Evolutionary conservation across 169 alveolate genomes (phyloP), one percentile per base, ranked within the genome.

Genomic region (Besnoitia besnoiti): DNA sequence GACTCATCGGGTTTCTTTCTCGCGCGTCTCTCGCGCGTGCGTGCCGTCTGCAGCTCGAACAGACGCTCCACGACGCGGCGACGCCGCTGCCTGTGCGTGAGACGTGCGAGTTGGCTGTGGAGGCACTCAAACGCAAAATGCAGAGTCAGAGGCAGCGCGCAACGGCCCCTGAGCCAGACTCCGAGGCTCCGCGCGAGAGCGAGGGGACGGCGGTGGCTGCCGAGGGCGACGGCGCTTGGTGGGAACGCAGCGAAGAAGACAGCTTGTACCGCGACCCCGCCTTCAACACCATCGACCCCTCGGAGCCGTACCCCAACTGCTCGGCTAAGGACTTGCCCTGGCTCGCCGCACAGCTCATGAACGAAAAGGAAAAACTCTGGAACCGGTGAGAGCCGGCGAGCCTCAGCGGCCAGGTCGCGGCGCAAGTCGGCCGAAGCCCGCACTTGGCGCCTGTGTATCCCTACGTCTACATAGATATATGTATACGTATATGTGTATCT

Each of bases 281-380:
- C 24, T 82, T 82, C 75, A 82, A 82, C 51, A 82, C 89, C 39
- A 44, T 82, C 16, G 89, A 82, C 47, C 89, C 89, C 33, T 82
- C 89, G 46, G 75, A 44, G 75, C 75, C 89, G 27, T 82, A 40
- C 75, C 62, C 49, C n/a, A 35, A 47, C 75, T 82, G 89, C 89
- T 47, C 76, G 30, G 49, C 40, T 0, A 75, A 16, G 14, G 89
- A 82, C 47, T 42, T 82, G n/a, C 49, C 76, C 0, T 47, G 75
- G 62, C 47, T 82, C 33, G 10, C 30, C 24, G 73, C 37, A 30
- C 44, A 40, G 42, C 89, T 82, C 75, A 16, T 82, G 76, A 50
- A 82, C 89, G n/a, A 30, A 0, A 19, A 82, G 37, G 75, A 82
- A 44, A 42, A 30, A 4, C 89, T 82, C 24, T 82, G 89, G 89